These are phyloP conservation scores for Kuraishia piskuri DNA, from an alignment of 805 yeast species.

Conservation along the genomic window DNA sequence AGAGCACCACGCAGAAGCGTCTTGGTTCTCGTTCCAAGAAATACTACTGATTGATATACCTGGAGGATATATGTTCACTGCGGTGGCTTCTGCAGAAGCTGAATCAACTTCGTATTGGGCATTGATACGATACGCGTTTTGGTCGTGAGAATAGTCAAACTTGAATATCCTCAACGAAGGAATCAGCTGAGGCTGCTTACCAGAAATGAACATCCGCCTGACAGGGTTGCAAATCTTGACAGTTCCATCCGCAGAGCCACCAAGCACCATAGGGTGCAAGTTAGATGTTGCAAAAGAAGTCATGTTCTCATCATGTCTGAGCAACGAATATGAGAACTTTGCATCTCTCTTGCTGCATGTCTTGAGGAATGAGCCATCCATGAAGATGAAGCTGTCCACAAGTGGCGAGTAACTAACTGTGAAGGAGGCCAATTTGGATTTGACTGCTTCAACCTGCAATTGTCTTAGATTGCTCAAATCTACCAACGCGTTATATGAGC, in stretches of 20 bases:
- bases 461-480: constrained; percentile 12
- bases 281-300: constrained; percentile 8
- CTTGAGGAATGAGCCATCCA: constrained; percentile 11
- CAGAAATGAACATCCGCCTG: constrained; percentile 7
- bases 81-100: constrained; percentile 7
- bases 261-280: constrained; percentile 9
- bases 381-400: constrained; percentile 13
- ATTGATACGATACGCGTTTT: constrained; percentile 14
- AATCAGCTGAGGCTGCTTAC: constrained; percentile 7
- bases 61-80: constrained; percentile 8
- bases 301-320: neutral
- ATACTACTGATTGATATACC: constrained; percentile 14
- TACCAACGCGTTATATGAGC: constrained; percentile 10
- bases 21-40: constrained; percentile 10
- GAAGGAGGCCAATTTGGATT: constrained; percentile 6
- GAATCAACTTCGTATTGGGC: constrained; percentile 9
- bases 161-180: constrained; percentile 14
- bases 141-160: constrained; percentile 10
- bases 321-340: neutral
- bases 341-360: constrained; percentile 13
- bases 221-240: constrained; percentile 11
- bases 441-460: constrained; percentile 9
- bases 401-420: constrained; percentile 11
- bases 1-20: constrained; percentile 12
- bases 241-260: constrained; percentile 12